Base-by-base conservation (phyloP, 2,329 filamentous ascomycete genomes). In the Exophiala spinifera region DNA sequence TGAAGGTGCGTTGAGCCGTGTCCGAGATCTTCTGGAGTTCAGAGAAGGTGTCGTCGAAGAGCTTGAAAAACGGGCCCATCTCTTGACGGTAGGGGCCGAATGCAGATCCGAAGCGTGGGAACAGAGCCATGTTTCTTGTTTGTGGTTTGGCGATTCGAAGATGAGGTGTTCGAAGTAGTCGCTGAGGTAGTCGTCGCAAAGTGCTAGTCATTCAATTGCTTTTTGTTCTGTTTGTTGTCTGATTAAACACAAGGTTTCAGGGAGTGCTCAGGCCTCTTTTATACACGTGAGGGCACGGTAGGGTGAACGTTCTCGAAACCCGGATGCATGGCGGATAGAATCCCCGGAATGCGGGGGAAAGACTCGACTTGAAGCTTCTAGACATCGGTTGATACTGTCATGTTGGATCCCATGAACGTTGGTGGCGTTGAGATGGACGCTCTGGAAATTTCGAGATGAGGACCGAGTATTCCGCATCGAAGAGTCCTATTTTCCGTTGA, bases 1-100 rank as follows among this genome's bases (percentile, higher is more conserved):
- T 63, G 63, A 76, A 74, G 6, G 64, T 62, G 25, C 51, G 45
- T 14, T 49, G 49, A 31, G 54, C 54, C 33, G 47, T 52, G 36
- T 65, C 59, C 43, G 61, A 57, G 45, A 63, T 44, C 39, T 58
- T 56, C 34, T 63, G 60, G n/a, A 63, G 60, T 42, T 63, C 60
- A 11, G 44, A 53, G 51, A 63, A 63, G n/a, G 61, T 61, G 53
- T 63, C 61, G 49, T 63, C 60, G 51, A 62, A 63, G n/a, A 63
- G 53, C 17, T 51, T 55, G 49, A 61, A 55, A 51, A 62, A 61
- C 1, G 61, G 60, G 39, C 51, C 51, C 43, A 60, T 20, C 36
- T 57, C 53, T 15, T 54, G 51, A 34, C 56, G 54, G 46, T 53
- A 55, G 23, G 60, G 52, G 8, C 42, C 52, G 43, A 56, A 57